A percentile compares a stretch with the other conserved stretches of the same genome.
Evolutionary conservation across 2,329 filamentous ascomycete genomes (phyloP).

Genomic region (Bisporella sp.): DNA sequence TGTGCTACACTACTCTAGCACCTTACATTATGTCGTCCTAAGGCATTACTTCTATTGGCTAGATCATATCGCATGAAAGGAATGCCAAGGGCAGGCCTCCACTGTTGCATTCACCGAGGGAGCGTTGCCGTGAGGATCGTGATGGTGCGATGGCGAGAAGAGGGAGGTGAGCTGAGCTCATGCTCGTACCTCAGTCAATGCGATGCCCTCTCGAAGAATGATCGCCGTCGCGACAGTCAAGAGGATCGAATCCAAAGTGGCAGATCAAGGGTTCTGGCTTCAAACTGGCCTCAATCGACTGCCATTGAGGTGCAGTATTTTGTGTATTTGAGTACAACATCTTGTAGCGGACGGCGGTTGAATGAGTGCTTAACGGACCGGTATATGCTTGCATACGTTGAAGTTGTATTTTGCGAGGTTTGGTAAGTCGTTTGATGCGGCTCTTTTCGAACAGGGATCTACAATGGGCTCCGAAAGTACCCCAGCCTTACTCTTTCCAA

Average conservation of each 20-base stretch:
- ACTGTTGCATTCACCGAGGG: constrained; percentile 11
- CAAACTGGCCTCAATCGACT: background rate
- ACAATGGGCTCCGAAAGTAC: background rate
- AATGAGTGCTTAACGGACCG: constrained; percentile 5
- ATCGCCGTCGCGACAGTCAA: background rate
- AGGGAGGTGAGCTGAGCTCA: background rate
- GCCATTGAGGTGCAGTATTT: background rate
- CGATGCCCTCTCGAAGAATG: background rate
- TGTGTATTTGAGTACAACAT: background rate
- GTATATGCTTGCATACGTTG: constrained; percentile 5
- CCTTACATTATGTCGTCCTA: no score
- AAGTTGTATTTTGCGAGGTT: constrained; percentile 9
- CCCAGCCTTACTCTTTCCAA: background rate
- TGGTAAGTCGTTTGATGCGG: constrained; percentile 3
- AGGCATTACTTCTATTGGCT: constrained; percentile 14
- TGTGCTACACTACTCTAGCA: no score
- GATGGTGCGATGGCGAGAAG: constrained; percentile 6
- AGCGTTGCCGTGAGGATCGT: constrained; percentile 9
- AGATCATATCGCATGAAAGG: constrained; percentile 14
- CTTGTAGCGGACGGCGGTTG: background rate
- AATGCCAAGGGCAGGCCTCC: constrained; percentile 12
- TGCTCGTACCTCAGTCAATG: background rate
- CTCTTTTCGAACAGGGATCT: constrained; percentile 3
- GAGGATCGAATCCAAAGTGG: background rate
- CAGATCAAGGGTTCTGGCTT: background rate